phyloP scores from a whole-genome alignment of 345 rosid genomes.

The Salix caprea region DNA sequence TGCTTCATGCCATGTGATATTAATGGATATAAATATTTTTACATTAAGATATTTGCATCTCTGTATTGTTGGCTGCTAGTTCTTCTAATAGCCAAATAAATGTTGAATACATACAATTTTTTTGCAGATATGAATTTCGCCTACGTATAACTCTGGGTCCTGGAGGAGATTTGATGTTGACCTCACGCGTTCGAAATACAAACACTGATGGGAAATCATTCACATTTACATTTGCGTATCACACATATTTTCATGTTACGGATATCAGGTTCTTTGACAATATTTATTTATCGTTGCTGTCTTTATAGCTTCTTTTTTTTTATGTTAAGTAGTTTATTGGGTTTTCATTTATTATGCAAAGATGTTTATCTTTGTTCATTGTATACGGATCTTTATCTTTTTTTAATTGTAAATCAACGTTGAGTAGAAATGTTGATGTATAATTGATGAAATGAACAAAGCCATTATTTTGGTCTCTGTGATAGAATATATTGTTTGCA shows the following conservation, averaged over 20 bases:
- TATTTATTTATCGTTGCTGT: not conserved
- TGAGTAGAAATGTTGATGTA: not conserved
- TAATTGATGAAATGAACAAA: not conserved
- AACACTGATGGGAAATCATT: conserved; percentile 32
- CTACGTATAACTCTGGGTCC: conserved; percentile 26
- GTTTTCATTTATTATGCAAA: not conserved
- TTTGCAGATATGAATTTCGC: conserved; percentile 28
- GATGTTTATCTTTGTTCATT: not conserved
- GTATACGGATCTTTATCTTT: too few species aligned
- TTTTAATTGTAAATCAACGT: not conserved
- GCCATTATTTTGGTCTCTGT: not conserved
- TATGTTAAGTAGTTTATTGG: not conserved
- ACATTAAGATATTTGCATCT: not conserved
- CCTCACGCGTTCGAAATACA: conserved; percentile 31
- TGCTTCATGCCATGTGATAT: not conserved
- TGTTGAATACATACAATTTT: not conserved
- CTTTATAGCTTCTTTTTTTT: not conserved
- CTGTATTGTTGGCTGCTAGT: not conserved
- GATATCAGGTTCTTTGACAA: conserved; percentile 28
- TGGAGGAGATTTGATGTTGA: conserved; percentile 33
- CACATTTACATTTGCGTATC: conserved; percentile 27
- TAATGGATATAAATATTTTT: not conserved
- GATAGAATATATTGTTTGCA: not conserved
- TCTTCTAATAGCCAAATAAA: not conserved
- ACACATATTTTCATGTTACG: conserved; percentile 24